Conservation (phyloP, 768 basidiomycete genomes). For the Mycena leptocephala region DNA sequence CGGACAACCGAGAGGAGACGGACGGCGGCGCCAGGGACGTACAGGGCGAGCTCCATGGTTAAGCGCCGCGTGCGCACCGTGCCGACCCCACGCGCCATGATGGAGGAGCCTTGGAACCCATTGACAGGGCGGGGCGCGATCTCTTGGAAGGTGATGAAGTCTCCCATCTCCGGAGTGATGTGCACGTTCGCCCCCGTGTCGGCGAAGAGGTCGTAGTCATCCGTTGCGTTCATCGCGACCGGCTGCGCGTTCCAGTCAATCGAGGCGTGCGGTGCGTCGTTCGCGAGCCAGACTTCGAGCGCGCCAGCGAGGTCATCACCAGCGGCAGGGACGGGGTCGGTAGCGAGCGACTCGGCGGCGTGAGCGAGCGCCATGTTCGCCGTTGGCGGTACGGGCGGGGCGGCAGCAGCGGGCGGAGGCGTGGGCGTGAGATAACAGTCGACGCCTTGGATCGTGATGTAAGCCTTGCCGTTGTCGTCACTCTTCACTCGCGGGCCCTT, state of each 20-base stretch:
- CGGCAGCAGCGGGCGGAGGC: no score
- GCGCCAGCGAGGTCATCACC: no score
- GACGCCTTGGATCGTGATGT: no score
- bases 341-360: no score
- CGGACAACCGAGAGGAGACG: no score
- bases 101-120: background rate
- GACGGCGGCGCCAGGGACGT: background rate
- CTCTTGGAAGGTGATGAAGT: background rate
- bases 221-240: background rate
- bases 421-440: no score
- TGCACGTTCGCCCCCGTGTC: no score
- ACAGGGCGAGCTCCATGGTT: background rate
- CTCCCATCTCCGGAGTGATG: background rate
- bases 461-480: no score
- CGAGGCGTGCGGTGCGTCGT: background rate
- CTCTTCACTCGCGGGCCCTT: background rate
- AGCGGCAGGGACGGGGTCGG: no score
- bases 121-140: background rate
- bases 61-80: background rate
- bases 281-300: no score
- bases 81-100: background rate
- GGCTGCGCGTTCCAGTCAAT: background rate
- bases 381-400: no score
- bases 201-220: background rate
- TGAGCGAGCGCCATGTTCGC: no score